These are phyloP conservation scores for Silene latifolia DNA, from an alignment of 148 eudicot genomes.

Conservation along the genomic window DNA sequence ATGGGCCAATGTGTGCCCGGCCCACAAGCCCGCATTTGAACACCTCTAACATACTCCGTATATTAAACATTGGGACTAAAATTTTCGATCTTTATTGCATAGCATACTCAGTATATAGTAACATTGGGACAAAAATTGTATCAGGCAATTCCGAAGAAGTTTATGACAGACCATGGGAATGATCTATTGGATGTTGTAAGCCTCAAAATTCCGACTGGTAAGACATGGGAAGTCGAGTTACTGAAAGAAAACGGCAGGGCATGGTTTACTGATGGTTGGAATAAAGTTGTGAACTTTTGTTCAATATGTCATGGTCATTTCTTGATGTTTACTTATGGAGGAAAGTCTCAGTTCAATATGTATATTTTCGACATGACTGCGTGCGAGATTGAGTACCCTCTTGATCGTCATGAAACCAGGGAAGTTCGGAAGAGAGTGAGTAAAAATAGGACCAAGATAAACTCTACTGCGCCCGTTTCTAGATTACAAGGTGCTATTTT, in stretches of 20 bases:
- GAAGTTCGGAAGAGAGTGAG: not conserved
- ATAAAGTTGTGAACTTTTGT: conserved; percentile 28
- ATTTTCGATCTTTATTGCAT: too few relatives aligned
- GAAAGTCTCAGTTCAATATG: conserved; percentile 31
- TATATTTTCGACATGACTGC: conserved; percentile 34
- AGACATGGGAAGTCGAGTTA: conserved; percentile 30
- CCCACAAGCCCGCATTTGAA: too few relatives aligned
- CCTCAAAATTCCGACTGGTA: conserved; percentile 34
- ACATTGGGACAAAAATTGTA: not conserved
- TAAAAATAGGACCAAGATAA: too few relatives aligned
- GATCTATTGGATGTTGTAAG: conserved; percentile 15
- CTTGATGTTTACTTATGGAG: conserved; percentile 32
- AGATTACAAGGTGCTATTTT: not conserved
- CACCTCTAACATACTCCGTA: too few relatives aligned
- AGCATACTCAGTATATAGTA: too few relatives aligned
- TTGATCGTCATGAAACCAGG: not conserved
- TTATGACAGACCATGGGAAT: conserved; percentile 21
- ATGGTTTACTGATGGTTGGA: conserved; percentile 43
- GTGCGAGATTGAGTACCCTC: conserved; percentile 40
- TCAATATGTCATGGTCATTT: conserved; percentile 30
- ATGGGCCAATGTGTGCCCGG: too few relatives aligned
- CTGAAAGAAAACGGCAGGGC: conserved; percentile 12
- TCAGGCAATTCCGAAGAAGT: conserved; percentile 36
- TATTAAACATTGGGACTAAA: too few relatives aligned
- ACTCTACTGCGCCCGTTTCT: not conserved